Conservation (phyloP, 129 eudicot genomes). For the Flaveria linearis region DNA sequence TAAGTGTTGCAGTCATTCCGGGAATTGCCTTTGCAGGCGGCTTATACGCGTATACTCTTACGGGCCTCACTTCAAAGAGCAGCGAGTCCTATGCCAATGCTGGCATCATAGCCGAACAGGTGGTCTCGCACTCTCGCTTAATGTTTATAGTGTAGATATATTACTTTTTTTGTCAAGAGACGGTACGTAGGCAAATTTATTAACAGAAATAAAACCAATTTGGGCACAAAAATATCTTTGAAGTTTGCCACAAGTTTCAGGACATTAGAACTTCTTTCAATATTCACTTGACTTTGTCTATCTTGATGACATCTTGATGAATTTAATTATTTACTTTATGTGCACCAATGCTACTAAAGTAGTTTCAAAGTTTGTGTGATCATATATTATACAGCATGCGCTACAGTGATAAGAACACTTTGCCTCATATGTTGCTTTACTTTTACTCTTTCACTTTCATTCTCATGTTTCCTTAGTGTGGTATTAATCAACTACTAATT, state of each 20-base stretch:
- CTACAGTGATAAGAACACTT: conserved; percentile 26
- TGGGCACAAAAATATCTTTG: neutral
- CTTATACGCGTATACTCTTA: too few species aligned
- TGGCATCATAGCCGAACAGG: too few species aligned
- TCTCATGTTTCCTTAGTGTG: conserved; percentile 31
- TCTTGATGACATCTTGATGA: too few species aligned
- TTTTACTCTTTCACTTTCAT: conserved; percentile 31
- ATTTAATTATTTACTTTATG: conserved; percentile 22
- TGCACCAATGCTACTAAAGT: conserved; percentile 25
- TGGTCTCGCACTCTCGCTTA: too few species aligned
- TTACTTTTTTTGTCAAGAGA: too few species aligned
- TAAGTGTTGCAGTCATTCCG: conserved; percentile 94
- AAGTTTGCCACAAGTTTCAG: too few species aligned
- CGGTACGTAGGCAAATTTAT: too few species aligned
- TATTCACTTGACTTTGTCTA: conserved; percentile 16
- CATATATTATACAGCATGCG: conserved; percentile 41
- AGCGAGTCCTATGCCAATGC: too few species aligned
- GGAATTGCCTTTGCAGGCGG: too few species aligned
- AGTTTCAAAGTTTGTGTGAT: conserved; percentile 34
- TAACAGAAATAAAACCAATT: neutral
- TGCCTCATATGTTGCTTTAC: conserved; percentile 26
- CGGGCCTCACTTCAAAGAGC: too few species aligned
- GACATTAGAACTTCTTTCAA: neutral
- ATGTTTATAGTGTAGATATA: too few species aligned
- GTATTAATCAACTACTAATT: conserved; percentile 24